Base-by-base conservation (phyloP, 164 flowering plant species). In the Chimonanthus salicifolius region DNA sequence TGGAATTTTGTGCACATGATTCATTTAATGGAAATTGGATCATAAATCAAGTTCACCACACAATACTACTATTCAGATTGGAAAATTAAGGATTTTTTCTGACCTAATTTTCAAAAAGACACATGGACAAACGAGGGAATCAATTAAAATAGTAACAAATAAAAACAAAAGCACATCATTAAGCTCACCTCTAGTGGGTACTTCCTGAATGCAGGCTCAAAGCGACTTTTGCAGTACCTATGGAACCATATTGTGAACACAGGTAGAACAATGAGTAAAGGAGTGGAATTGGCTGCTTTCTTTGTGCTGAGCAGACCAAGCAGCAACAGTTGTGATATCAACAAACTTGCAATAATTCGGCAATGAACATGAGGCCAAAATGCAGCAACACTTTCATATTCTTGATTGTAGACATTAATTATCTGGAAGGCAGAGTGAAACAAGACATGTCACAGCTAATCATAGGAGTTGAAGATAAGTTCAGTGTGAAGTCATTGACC, bases 301-400 rank as follows among this genome's bases (percentile, higher is more conserved):
- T 92, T 94, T 4, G 99, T 92, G 83, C 95, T 89, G 21, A 95
- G 89, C 66, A 95, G 84, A 47, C 99, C 99, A 78, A 95, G 58
- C 71, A 95, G 76, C 50, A 95, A 90, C 67, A 95, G 85, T 15
- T 95, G 99, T 71, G 98, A 90, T 75, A 95, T 90, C 76, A 93
- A 73, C 65, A 95, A 84, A 84, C 97, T 87, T 62, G 88, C 93
- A 51, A 95, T 81, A 47, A 95, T 88, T 68, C 97, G 97, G 75
- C 87, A 82, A 58, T 95, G 99, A 74, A 95, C 97, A 71, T 87
- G 92, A 49, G 99, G 99, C 99, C 99, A 95, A 77, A 92, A 94
- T 72, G 98, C 97, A 71, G 86, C 99, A 70, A 73, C 91, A 80
- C 98, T 95, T 81, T 95, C 99, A 68, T 95, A 95, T 74, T 78